A percentile compares a stretch with the other conserved stretches of the same genome.
Evolutionary conservation across 345 rosid genomes (phyloP).

Genomic region (Angophora floribunda): DNA sequence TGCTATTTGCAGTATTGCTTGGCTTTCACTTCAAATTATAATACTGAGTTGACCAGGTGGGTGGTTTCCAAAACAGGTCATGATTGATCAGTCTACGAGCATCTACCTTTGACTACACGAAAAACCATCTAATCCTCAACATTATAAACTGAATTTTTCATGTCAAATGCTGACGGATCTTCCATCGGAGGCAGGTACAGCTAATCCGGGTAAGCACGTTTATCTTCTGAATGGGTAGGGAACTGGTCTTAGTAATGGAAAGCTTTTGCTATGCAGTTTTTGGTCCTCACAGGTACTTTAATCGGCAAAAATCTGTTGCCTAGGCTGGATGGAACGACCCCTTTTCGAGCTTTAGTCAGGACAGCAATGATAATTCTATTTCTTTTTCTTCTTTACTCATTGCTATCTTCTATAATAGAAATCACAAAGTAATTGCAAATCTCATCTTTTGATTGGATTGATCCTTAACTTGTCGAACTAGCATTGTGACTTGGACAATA

Average conservation of each 20-base stretch:
- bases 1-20: neutral
- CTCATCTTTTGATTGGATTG: neutral
- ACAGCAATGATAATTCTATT: neutral
- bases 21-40: neutral
- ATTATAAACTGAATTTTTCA: neutral
- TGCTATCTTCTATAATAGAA: neutral
- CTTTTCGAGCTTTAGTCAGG: neutral
- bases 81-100: neutral
- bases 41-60: neutral
- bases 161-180: neutral
- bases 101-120: neutral
- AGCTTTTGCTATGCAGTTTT: neutral
- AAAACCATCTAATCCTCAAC: neutral
- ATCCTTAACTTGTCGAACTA: neutral
- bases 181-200: neutral
- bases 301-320: neutral
- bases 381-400: neutral
- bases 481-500: neutral
- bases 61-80: neutral
- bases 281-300: neutral
- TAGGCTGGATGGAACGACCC: neutral
- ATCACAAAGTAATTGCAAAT: neutral
- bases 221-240: neutral
- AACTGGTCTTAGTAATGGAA: neutral
- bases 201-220: neutral